These are phyloP conservation scores for Kwoniella dejecticola DNA, from an alignment of 768 basidiomycete genomes.

Conservation along the genomic window DNA sequence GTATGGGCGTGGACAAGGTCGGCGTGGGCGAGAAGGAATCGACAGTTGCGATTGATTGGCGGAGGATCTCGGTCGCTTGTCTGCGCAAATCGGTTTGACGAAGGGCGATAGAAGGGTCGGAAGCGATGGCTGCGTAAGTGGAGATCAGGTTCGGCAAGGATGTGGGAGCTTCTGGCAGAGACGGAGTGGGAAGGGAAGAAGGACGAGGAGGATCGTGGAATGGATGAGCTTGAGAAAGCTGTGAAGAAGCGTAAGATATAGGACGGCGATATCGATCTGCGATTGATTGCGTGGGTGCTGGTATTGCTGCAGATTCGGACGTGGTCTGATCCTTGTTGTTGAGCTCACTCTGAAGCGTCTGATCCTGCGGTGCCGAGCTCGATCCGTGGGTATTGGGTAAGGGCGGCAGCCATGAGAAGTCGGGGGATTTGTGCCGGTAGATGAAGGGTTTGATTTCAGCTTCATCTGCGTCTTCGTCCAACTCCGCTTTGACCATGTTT, in stretches of 20 bases:
- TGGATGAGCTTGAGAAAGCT: constrained; percentile 27
- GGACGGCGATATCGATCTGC: constrained; percentile 30
- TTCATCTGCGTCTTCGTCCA: constrained; percentile 1
- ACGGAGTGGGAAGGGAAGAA: not conserved
- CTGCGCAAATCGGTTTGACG: constrained; percentile 25
- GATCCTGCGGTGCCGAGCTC: not conserved
- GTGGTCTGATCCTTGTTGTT: not conserved
- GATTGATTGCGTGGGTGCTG: constrained; percentile 18
- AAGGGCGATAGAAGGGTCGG: constrained; percentile 37
- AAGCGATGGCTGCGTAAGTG: constrained; percentile 33
- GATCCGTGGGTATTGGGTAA: constrained; percentile 18
- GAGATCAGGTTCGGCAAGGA: constrained; percentile 35
- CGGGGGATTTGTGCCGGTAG: constrained; percentile 17
- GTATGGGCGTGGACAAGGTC: constrained; percentile 23
- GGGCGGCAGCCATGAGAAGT: constrained; percentile 40
- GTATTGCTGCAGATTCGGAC: not conserved
- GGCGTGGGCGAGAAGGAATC: constrained; percentile 30
- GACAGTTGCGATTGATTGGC: constrained; percentile 28
- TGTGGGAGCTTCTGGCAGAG: constrained; percentile 24
- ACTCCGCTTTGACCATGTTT: not conserved
- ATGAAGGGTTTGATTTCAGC: not conserved
- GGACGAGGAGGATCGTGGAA: constrained; percentile 31
- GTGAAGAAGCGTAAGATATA: constrained; percentile 33
- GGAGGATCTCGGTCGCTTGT: constrained; percentile 35
- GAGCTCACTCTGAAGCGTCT: not conserved